Percentiles rank a stretch among this genome's conserved stretches.
These are phyloP conservation scores for Colletotrichum musae DNA, from an alignment of 2,329 filamentous ascomycete species.

Conservation along the genomic window DNA sequence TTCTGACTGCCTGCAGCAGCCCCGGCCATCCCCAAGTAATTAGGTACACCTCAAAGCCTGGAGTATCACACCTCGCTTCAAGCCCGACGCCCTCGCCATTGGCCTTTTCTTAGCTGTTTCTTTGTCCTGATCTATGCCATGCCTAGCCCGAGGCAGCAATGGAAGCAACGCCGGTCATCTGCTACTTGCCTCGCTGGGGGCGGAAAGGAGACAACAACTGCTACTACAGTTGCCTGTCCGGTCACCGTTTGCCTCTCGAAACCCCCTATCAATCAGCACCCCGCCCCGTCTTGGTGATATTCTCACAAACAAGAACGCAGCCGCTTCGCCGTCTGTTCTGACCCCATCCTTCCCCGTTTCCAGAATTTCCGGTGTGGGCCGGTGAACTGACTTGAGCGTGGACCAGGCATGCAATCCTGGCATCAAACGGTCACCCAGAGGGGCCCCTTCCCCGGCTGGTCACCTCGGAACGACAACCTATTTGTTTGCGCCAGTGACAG, in stretches of 20 bases:
- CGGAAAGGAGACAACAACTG: conserved; percentile 28
- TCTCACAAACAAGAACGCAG: too few relatives aligned
- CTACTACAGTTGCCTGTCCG: neutral
- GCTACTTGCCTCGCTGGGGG: conserved; percentile 19
- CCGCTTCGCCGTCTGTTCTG: neutral
- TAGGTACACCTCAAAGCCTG: neutral
- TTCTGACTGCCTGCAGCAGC: conserved; percentile 26
- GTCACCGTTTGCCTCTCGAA: neutral
- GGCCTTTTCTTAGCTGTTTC: neutral
- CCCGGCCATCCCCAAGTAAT: conserved; percentile 1
- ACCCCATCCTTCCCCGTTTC: neutral
- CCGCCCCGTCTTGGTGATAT: too few relatives aligned
- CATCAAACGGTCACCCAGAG: conserved; percentile 18
- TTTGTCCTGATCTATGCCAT: neutral
- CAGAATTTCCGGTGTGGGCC: conserved; percentile 15
- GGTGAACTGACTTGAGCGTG: conserved; percentile 17
- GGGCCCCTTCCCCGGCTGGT: conserved; percentile 3
- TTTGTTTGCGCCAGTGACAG: conserved; percentile 28
- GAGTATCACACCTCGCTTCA: conserved; percentile 2
- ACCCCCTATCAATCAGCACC: too few relatives aligned
- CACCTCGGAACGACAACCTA: conserved; percentile 31
- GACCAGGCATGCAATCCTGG: conserved; percentile 18
- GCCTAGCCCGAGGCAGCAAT: neutral
- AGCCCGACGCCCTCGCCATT: neutral
- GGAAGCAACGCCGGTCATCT: neutral